Evolutionary conservation across 495 filamentous ascomycete genomes (phyloP), one percentile per base, ranked within the genome.

Genomic region (Trichoderma gamsii): DNA sequence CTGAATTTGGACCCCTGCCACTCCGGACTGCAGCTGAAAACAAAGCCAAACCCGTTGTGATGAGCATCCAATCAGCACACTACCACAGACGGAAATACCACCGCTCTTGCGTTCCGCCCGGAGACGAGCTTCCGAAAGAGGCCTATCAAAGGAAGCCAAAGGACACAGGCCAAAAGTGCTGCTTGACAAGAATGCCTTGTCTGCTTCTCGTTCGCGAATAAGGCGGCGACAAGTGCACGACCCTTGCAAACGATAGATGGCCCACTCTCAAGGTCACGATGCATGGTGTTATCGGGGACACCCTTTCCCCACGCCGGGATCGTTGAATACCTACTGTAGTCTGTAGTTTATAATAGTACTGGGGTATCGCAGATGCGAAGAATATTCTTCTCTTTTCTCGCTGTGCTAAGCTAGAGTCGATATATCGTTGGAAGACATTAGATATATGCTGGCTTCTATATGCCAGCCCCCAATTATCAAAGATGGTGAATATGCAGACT

Each of bases 211-310:
- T 3, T 29, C 23, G 27, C 56, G 56, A 61, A 61, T 61, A 25
- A 61, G 25, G 56, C 23, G 56, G 16, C 56, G 56, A 61, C 56
- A 61, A 13, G 56, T 61, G 25, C 56, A 12, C 27, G 56, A 61
- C 56, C 56, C 56, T 25, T 61, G 56, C 56, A 11, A 61, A 21
- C 11, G 27, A 15, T 32, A 18, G 16, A 61, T 29, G 56, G 56
- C 56, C 56, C 27, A 25, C 27, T 9, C 27, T 21, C 27, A 61
- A 32, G 27, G 25, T 29, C 56, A 32, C 56, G 56, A 61, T 61
- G 27, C 56, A 16, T 29, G 27, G 13, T 61, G 27, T 16, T 13
- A 61, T 61, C 56, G 25, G 56, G 49, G 44, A 16, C 18, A 52
- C 16, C 56, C 56, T 27, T 38, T 32, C 25, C 56, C 56, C 56